Conservation (phyloP, 768 basidiomycete genomes). For the Boletus coccyginus region DNA sequence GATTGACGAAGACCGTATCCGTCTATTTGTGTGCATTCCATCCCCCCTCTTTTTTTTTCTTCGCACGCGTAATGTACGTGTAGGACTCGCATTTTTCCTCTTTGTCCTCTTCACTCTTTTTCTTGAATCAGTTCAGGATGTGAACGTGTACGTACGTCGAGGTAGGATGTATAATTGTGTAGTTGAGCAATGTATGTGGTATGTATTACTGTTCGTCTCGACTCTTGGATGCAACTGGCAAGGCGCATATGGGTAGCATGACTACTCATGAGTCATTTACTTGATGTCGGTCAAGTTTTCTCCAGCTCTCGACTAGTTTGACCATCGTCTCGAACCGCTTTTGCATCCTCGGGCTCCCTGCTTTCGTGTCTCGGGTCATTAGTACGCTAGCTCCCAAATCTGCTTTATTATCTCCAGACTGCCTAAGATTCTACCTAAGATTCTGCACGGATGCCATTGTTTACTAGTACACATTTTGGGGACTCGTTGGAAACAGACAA, state of each 20-base stretch:
- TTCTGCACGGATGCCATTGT: no score
- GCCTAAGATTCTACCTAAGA: no score
- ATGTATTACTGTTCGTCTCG: neutral
- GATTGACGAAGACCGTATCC: neutral
- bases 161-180: slow-evolving; percentile 4
- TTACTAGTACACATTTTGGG: no score
- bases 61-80: slow-evolving; percentile 1
- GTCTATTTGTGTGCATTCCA: neutral
- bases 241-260: no score
- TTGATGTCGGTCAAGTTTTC: slow-evolving; percentile 45
- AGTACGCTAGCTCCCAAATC: no score
- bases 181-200: slow-evolving; percentile 6
- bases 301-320: slow-evolving; percentile 34
- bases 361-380: no score
- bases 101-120: no score
- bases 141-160: neutral
- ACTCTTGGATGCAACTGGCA: neutral
- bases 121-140: neutral
- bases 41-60: neutral
- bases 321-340: no score
- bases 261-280: slow-evolving; percentile 5
- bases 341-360: no score
- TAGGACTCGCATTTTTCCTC: neutral
- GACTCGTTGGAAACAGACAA: no score
- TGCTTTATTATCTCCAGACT: no score